These are phyloP conservation scores for Elaeis oleifera DNA, from an alignment of 202 grass and related monocot species.

Conservation along the genomic window DNA sequence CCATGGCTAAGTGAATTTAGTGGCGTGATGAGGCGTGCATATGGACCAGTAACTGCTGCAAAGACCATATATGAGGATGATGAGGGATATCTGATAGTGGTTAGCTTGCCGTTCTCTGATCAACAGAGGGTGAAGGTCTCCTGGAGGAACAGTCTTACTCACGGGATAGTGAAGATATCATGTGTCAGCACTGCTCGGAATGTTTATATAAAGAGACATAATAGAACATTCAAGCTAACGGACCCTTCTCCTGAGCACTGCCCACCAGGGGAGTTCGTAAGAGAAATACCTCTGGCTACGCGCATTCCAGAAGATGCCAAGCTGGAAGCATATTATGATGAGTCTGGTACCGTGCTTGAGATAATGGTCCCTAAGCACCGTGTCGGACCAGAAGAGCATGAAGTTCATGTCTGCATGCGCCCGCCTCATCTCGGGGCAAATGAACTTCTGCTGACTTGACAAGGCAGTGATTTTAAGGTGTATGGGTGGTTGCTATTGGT, in stretches of 20 bases:
- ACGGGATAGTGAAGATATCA: conserved; percentile 57
- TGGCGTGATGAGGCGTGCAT: conserved; percentile 52
- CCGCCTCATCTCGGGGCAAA: conserved; percentile 48
- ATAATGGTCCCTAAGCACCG: conserved; percentile 67
- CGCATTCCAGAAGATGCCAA: conserved; percentile 62
- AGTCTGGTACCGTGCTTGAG: conserved; percentile 51
- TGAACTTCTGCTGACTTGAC: conserved; percentile 54
- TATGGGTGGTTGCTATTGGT: not conserved
- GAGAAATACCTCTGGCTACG: conserved; percentile 61
- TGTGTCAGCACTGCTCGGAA: conserved; percentile 55
- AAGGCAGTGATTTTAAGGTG: conserved; percentile 2
- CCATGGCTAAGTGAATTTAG: conserved; percentile 60
- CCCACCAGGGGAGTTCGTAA: conserved; percentile 47
- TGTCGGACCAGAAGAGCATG: conserved; percentile 60
- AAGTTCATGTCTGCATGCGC: conserved; percentile 72
- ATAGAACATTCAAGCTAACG: conserved; percentile 50
- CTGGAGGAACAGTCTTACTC: conserved; percentile 63
- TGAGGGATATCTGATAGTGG: conserved; percentile 63
- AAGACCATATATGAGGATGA: conserved; percentile 74
- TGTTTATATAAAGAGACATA: conserved; percentile 43
- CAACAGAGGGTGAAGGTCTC: conserved; percentile 59
- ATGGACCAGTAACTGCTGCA: conserved; percentile 57
- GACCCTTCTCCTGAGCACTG: conserved; percentile 65
- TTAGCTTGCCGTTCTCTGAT: conserved; percentile 58
- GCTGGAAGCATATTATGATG: conserved; percentile 63